Percentiles rank a stretch among this genome's conserved stretches.
These are phyloP conservation scores for Sextonia rubra DNA, from an alignment of 164 flowering plant species.

Conservation along the genomic window DNA sequence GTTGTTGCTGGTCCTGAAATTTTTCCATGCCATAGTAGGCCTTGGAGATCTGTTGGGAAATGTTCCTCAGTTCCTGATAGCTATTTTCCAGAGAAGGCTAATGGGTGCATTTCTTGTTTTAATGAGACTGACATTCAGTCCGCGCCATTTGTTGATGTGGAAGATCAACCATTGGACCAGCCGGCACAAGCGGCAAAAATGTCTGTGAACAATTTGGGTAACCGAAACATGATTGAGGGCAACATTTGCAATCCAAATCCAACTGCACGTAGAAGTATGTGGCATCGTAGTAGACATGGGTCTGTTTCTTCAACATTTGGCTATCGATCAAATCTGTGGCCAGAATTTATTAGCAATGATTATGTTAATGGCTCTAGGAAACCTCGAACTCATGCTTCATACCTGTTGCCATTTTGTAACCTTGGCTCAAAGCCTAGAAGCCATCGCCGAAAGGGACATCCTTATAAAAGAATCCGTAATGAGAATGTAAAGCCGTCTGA, in stretches of 20 bases:
- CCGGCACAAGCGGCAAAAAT: constrained; percentile 22
- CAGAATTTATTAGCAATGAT: constrained; percentile 32
- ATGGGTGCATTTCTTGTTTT: constrained; percentile 18
- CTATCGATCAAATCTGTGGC: constrained; percentile 41
- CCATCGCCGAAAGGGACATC: constrained; percentile 40
- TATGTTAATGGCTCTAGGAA: constrained; percentile 66
- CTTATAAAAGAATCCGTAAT: constrained; percentile 52
- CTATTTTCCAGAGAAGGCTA: constrained; percentile 19
- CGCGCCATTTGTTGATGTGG: constrained; percentile 33
- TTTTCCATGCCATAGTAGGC: constrained; percentile 16
- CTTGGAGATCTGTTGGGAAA: constrained; percentile 17
- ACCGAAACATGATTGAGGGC: constrained; percentile 41
- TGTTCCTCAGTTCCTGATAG: constrained; percentile 18
- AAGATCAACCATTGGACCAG: constrained; percentile 24
- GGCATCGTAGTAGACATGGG: constrained; percentile 41
- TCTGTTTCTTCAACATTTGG: not conserved
- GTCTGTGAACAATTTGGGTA: constrained; percentile 27
- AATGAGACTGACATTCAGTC: constrained; percentile 44
- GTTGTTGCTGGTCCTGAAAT: constrained; percentile 12
- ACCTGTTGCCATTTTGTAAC: constrained; percentile 54
- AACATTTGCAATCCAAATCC: constrained; percentile 46
- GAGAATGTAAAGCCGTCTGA: constrained; percentile 47
- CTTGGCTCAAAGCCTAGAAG: constrained; percentile 47
- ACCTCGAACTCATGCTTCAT: constrained; percentile 76
- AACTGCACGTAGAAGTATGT: constrained; percentile 61